phyloP scores from a whole-genome alignment of 805 yeast species.

The Candida palmyrensis region DNA sequence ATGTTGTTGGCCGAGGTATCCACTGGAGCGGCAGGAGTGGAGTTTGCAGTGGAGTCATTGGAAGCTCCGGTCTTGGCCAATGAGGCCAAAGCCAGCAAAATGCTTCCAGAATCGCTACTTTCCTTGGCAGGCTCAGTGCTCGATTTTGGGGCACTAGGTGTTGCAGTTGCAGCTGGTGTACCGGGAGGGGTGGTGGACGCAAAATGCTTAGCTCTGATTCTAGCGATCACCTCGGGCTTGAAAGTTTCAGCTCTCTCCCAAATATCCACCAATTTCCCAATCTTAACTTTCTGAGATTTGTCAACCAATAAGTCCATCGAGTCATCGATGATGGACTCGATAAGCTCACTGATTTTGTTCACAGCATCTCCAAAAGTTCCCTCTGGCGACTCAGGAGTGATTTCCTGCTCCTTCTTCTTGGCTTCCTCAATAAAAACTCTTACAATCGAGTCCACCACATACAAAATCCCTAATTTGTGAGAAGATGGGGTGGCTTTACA shows the following conservation, averaged over 20 bases:
- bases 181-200: conserved; percentile 68
- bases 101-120: conserved; percentile 51
- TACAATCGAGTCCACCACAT: conserved; percentile 88
- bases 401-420: conserved; percentile 45
- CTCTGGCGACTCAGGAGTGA: conserved; percentile 47
- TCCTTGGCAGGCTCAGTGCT: conserved; percentile 11
- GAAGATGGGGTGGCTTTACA: conserved; percentile 69
- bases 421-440: conserved; percentile 80
- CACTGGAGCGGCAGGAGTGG: conserved; percentile 22
- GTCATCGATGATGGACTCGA: conserved; percentile 60
- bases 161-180: conserved; percentile 26
- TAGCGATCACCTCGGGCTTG: conserved; percentile 46
- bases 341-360: conserved; percentile 54
- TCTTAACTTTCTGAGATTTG: conserved; percentile 61
- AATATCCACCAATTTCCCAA: conserved; percentile 80
- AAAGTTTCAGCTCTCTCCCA: conserved; percentile 89
- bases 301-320: conserved; percentile 50
- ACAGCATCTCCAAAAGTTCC: conserved; percentile 78
- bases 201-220: conserved; percentile 57
- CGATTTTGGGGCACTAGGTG: conserved; percentile 6
- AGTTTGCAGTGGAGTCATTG: conserved; percentile 22
- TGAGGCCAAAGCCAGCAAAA: conserved; percentile 65
- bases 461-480: conserved; percentile 86
- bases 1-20: conserved; percentile 29
- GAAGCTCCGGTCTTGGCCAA: conserved; percentile 44